Conservation (phyloP, 129 eudicot genomes). For the Escallonia rubra region DNA sequence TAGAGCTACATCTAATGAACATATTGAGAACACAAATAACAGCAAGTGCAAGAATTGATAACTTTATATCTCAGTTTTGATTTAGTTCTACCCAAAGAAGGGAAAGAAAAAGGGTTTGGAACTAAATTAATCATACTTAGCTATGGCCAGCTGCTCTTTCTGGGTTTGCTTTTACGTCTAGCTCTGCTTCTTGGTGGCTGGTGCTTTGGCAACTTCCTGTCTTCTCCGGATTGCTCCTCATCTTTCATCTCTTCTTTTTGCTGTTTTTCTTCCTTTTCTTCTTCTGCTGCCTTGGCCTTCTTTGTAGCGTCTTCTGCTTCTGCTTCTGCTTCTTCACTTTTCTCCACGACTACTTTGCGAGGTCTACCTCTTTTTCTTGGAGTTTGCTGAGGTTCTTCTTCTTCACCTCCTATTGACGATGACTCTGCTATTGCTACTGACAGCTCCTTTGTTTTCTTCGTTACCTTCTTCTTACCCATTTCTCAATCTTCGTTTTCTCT, state of each 20-base stretch:
- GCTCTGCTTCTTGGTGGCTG: constrained; percentile 51
- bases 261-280: constrained; percentile 20
- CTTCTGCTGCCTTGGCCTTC: constrained; percentile 36
- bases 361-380: constrained; percentile 78
- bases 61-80: not conserved
- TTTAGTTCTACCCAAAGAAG: not conserved
- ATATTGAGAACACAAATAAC: not conserved
- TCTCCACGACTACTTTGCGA: constrained; percentile 37
- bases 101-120: not conserved
- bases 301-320: constrained; percentile 19
- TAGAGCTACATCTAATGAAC: not conserved
- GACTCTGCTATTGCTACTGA: constrained; percentile 58
- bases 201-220: constrained; percentile 13
- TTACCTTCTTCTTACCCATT: constrained; percentile 61
- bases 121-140: not conserved
- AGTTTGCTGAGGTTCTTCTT: constrained; percentile 31
- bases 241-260: constrained; percentile 10
- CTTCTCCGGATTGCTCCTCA: constrained; percentile 18
- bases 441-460: constrained; percentile 41
- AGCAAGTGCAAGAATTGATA: not conserved
- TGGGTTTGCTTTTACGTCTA: constrained; percentile 59
- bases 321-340: constrained; percentile 28
- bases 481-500: not conserved
- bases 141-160: constrained; percentile 42
- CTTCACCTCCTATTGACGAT: constrained; percentile 37